These are phyloP conservation scores for Penicillium brevicompactum DNA, from an alignment of 2,329 filamentous ascomycete species.

Conservation along the genomic window DNA sequence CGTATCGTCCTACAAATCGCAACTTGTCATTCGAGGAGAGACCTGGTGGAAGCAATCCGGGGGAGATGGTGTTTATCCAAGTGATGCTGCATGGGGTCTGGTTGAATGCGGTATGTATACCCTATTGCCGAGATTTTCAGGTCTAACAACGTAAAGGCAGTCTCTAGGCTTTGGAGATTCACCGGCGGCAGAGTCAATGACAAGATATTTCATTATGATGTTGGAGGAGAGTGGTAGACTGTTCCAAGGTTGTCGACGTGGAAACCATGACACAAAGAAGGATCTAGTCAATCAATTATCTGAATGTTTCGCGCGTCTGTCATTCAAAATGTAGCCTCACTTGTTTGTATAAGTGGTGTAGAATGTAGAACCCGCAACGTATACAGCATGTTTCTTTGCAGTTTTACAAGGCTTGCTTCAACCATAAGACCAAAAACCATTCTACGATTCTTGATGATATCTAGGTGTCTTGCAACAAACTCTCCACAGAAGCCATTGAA, in stretches of 20 bases:
- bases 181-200: slow-evolving; percentile 54
- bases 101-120: slow-evolving; percentile 39
- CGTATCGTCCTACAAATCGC: slow-evolving; percentile 50
- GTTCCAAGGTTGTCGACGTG: background rate
- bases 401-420: too few relatives aligned
- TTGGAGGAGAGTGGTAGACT: slow-evolving; percentile 56
- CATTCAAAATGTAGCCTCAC: too few relatives aligned
- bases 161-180: slow-evolving; percentile 51
- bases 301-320: background rate
- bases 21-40: slow-evolving; percentile 46
- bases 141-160: slow-evolving; percentile 34
- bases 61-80: slow-evolving; percentile 51
- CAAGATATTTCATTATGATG: slow-evolving; percentile 52
- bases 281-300: background rate
- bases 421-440: too few relatives aligned
- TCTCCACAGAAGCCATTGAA: too few relatives aligned
- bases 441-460: too few relatives aligned
- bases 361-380: too few relatives aligned
- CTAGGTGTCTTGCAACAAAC: too few relatives aligned
- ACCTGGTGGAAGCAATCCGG: slow-evolving; percentile 46
- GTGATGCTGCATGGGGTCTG: slow-evolving; percentile 55
- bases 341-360: too few relatives aligned
- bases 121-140: background rate
- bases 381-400: too few relatives aligned
- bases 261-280: background rate